Conservation (phyloP, 495 filamentous ascomycete species). For the Aspergillus saccharolyticus region DNA sequence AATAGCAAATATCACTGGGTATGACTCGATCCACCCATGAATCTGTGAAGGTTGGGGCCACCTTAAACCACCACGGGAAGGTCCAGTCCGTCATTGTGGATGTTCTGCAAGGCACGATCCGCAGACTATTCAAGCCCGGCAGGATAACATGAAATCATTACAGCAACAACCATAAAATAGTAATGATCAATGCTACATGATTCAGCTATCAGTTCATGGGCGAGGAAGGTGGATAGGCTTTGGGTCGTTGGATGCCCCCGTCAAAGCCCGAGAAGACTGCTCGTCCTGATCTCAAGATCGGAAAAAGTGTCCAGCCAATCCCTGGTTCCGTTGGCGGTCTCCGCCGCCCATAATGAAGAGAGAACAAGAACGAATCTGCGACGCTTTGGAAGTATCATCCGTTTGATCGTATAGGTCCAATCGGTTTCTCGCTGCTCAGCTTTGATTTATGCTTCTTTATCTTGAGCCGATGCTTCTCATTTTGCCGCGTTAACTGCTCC, state of each 20-base stretch:
- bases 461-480: not conserved
- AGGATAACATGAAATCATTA: too few species aligned
- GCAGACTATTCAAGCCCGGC: too few species aligned
- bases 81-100: too few species aligned
- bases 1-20: not conserved
- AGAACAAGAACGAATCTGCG: not conserved
- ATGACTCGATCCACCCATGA: too few species aligned
- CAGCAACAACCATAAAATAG: too few species aligned
- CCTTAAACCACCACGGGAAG: too few species aligned
- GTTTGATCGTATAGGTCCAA: not conserved
- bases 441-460: not conserved
- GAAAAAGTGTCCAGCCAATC: conserved; percentile 21
- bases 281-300: conserved; percentile 6
- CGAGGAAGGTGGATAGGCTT: not conserved
- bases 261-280: not conserved
- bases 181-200: too few species aligned
- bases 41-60: too few species aligned
- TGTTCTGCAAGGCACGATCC: too few species aligned
- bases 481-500: not conserved
- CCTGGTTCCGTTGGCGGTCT: conserved; percentile 2
- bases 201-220: not conserved
- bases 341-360: conserved; percentile 5
- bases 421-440: not conserved
- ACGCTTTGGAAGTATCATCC: not conserved
- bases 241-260: not conserved